Evolutionary conservation across 345 rosid genomes (phyloP), one percentile per base, ranked within the genome.

Genomic region (Pugionium dolabratum): DNA sequence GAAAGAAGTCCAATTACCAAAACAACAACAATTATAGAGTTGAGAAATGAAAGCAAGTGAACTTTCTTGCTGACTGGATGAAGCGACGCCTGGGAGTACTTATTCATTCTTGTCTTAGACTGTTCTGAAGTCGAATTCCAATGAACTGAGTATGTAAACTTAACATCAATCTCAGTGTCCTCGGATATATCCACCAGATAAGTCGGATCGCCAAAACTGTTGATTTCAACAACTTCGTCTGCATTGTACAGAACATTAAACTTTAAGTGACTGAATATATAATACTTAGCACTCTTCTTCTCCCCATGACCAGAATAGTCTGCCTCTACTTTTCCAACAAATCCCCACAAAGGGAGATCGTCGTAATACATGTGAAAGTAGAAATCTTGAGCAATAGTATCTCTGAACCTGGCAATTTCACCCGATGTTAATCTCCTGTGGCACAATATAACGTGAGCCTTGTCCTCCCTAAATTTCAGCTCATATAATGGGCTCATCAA

Each of bases 341-440:
- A 92, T 43, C 95, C 98, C 98, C 96, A 92, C 29, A 89, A 69
- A 10, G 96, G 96, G 35, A 92, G 95, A 80, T 86, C 93, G 35
- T 89, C 95, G 60, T 78, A 83, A 70, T 89, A 85, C 89, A 92
- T 87, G 56, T 89, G 95, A 72, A 86, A 92, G 81, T 92, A 92
- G 71, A 78, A 92, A 51, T 89, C 93, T 74, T 82, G 69, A 26
- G 63, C 53, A 36, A 92, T 77, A 44, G 83, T 79, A 44, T 79
- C 70, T 75, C 93, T 86, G 28, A 89, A 79, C 53, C 63, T 80
- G 34, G 75, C 70, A 56, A 84, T 69, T 25, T 87, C 87, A 79
- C 72, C 79, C 10, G 42, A 9, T 50, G 58, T 65, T 36, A 92
- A 81, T 60, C 79, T 83, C 73, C 72, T 85, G 62, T 57, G 53